Evolutionary conservation across 495 filamentous ascomycete species (phyloP), one percentile per base, ranked within the genome.

Genomic region (Penicillium dipodomyicola): DNA sequence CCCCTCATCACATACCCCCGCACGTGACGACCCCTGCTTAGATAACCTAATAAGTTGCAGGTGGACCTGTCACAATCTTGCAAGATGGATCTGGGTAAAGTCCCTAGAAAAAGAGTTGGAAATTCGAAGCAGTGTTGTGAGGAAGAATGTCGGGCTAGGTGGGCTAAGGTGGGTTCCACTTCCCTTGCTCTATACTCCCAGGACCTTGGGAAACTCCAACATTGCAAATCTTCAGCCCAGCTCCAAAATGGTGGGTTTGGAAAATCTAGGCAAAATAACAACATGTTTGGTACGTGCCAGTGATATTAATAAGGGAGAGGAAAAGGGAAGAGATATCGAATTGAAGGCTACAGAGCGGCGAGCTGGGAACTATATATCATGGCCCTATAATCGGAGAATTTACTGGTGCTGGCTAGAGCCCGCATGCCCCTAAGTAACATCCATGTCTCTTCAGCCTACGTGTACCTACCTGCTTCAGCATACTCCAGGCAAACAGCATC

Each of bases 381-480:
- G 19, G 25, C 10, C 19, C 27, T 10, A 54, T 41, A 22, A 51
- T 55, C 55, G 58, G 61, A 67, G 45, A 55, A 54, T 59, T 54
- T 57, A 53, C 39, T 17, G 19, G 41, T 43, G 46, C 40, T 23
- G 20, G 25, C 40, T 43, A 45, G 44, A 37, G 22, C 27, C 14
- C 55, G 42, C 53, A 55, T 41, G 23, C 30, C 12, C 1, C 19
- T 29, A 48, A 47, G 17, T 4, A 25, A 40, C 15, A 55, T 27
- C 37, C 55, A 51, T 33, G 19, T 25, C 29, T 29, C 44, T 23
- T 39, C 33, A 57, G 54, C 47, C 64, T 73, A 76, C 72, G 70
- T 76, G 70, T 69, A 67, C 62, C 58, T 65, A 64, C 65, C 41
- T 65, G 57, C 54, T 61, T 59, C 49, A 41, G 17, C 20, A 22